A percentile compares a stretch with the other conserved stretches of the same genome.
Evolutionary conservation across 352 stramenopile genomes (phyloP).

Genomic region (Ochromonadaceae sp.): DNA sequence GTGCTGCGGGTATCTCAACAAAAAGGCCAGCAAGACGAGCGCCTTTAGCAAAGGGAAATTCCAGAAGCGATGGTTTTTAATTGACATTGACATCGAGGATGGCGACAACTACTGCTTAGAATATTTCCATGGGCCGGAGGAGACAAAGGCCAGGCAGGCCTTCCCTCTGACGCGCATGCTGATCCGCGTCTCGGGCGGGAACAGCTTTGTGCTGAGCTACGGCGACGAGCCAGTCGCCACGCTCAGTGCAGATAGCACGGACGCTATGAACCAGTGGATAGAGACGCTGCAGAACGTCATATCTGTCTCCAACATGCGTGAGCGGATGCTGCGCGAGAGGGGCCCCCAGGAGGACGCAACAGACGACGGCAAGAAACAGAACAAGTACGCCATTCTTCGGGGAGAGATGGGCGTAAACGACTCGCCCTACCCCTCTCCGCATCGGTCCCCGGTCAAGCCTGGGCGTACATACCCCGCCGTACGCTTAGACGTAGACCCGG

Average conservation of each 20-base stretch:
- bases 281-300: conserved; percentile 10
- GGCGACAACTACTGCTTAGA: conserved; percentile 6
- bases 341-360: too few species aligned
- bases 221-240: background rate
- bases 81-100: background rate
- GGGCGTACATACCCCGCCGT: background rate
- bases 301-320: background rate
- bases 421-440: too few species aligned
- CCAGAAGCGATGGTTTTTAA: conserved; percentile 6
- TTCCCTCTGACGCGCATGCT: background rate
- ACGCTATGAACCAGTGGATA: background rate
- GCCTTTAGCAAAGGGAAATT: conserved; percentile 14
- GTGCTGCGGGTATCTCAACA: conserved; percentile 8
- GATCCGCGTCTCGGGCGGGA: background rate
- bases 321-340: background rate
- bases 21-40: background rate
- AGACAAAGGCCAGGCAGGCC: background rate
- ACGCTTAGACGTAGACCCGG: conserved; percentile 5
- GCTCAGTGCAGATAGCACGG: background rate
- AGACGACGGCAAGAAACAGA: too few species aligned
- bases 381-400: too few species aligned
- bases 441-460: too few species aligned
- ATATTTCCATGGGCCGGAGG: conserved; percentile 14
- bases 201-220: background rate
- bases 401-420: too few species aligned